Evolutionary conservation across 768 basidiomycete species (phyloP), one percentile per base, ranked within the genome.

Genomic region (Antrodiella citrinella): DNA sequence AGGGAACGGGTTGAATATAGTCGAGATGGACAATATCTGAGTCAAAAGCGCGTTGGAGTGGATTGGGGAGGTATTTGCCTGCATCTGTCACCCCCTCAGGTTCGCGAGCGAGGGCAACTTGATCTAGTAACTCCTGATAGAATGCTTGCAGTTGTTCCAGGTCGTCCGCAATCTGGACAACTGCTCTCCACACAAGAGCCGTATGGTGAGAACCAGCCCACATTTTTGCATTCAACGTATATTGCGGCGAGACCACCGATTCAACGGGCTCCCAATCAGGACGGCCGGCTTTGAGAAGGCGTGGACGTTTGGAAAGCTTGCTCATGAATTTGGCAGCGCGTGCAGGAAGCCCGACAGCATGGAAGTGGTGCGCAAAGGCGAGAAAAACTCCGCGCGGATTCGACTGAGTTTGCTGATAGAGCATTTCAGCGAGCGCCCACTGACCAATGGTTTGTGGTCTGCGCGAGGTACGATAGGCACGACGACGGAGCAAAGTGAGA

Each of bases 301-400:
- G 2, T 19, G 51, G 35, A 2, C 19, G 55, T 30, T 20, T 11
- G 38, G 41, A 15, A 15, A 45, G 13, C 26, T 13, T 21, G 26
- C 18, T 39, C 48, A 40, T 44, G 50, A 41, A 55, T 7, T 52
- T 39, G 39, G 47, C 9, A 1, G 53, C 50, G 11, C 50, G 30
- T 9, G n/a, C 18, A 0, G 84, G 81, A n/a, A 86, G 66, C 12
- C 78, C 82, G 30, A 71, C 63, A 4, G 71, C 53, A 49, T 71
- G 72, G 56, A 82, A 85, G 48, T 78, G 70, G 4, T 73, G 68
- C 11, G 64, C 61, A 57, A 79, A 87, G 0, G 73, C 65, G 44
- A 65, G 40, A 30, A 62, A 50, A 7, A 59, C 46, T 2, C 48
- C 26, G 15, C 3, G 15, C 23, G 53, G 35, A 9, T 61, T 24